Evolutionary conservation across 1,284 basidiomycete genomes (phyloP), one percentile per base, ranked within the genome.

Genomic region (Ganoderma multipileum): DNA sequence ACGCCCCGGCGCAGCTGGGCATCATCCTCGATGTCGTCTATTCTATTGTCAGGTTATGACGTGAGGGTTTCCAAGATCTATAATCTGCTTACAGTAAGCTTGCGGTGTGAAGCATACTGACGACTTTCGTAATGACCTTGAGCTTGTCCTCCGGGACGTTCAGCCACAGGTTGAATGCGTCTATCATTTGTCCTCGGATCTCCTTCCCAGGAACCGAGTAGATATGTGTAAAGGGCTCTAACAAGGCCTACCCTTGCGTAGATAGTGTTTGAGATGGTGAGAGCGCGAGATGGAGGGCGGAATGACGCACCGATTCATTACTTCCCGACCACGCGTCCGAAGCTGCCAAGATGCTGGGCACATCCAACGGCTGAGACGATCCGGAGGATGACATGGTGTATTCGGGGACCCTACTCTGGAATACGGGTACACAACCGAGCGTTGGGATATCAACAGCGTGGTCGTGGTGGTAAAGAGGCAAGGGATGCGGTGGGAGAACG

Each of bases 11-110:
- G 86, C 33, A 99, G 85, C 74, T 97, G 94, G 0, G 96, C 95
- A 73, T 95, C 94, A 77, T 99, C 98, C 80, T 99, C 96, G 47
- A 99, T 97, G 78, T 99, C 98, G 79, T 99, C 98, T 76, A 99
- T 91, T 73, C 95, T 96, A 66, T 70, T 7, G 60, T 64, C 60
- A 20, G 36, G 68, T 71, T 61, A 70, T 47, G 39, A 50, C 11
- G 59, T 20, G 59, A 42, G 23, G 26, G 16, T 57, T 0, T 4
- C 14, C 7, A 9, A 23, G 23, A 20, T 44, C 9, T 44, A 20
- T 20, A 55, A 23, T 33, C 14, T 5, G 82, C 90, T 77, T 76
- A 95, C 96, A 99, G 86, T 47, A 99, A 83, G 77, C 95, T 97
- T 1, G 96, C 95, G 62, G 92, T 96, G 75, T 99, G 98, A 42